Conservation (phyloP, 345 rosid genomes). For the Lepidium africanum region DNA sequence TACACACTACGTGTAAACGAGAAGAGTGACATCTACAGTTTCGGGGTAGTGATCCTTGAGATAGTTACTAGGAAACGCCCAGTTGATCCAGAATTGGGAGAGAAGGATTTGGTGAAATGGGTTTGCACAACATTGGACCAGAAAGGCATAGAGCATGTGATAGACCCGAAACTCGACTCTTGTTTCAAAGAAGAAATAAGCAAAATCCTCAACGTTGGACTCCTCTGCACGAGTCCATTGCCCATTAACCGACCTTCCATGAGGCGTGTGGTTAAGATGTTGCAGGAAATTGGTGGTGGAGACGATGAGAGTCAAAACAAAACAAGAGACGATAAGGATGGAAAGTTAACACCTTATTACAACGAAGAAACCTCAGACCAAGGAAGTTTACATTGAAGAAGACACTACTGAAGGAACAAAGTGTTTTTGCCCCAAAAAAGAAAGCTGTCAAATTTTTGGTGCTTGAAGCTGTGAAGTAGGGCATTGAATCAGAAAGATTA, state of each 20-base stretch:
- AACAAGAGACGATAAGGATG: conserved; percentile 38
- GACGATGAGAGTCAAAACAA: conserved; percentile 27
- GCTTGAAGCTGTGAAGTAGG: conserved; percentile 23
- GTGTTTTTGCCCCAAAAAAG: not conserved
- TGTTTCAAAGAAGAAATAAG: conserved; percentile 82
- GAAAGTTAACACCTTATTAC: conserved; percentile 83
- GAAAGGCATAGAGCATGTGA: conserved; percentile 71
- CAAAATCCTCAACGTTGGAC: conserved; percentile 80
- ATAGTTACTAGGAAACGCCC: conserved; percentile 80
- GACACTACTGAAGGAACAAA: not conserved
- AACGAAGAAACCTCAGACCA: conserved; percentile 75
- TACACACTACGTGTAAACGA: conserved; percentile 97
- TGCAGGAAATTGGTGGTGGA: conserved; percentile 65
- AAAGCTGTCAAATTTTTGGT: conserved; percentile 19
- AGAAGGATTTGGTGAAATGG: conserved; percentile 94
- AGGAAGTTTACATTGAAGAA: conserved; percentile 62
- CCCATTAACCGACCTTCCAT: conserved; percentile 94
- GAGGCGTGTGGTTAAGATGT: conserved; percentile 89
- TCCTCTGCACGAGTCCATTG: conserved; percentile 76
- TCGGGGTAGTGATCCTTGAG: conserved; percentile 92
- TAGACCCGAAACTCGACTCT: conserved; percentile 70
- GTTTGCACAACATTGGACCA: conserved; percentile 68
- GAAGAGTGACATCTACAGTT: conserved; percentile 98
- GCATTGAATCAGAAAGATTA: conserved; percentile 12
- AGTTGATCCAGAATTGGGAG: conserved; percentile 77